phyloP scores from a whole-genome alignment of 768 basidiomycete species.

The Termitomyces sp. region DNA sequence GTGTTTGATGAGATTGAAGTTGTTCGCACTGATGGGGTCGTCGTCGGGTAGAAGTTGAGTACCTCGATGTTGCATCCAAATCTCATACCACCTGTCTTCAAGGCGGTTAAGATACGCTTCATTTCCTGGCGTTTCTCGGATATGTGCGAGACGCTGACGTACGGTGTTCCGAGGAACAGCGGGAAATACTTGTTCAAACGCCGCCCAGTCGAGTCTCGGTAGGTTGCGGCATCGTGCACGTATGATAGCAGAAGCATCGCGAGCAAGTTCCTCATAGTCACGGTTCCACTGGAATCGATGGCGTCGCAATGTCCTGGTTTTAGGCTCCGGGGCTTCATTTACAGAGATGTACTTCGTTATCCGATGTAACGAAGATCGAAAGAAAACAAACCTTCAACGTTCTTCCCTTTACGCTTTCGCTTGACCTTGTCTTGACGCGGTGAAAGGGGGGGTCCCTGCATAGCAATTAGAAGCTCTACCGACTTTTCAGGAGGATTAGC shows the following conservation, averaged over 20 bases:
- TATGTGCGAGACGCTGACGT: conserved; percentile 57
- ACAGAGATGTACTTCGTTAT: neutral
- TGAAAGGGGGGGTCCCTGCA: conserved; percentile 41
- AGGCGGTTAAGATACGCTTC: conserved; percentile 74
- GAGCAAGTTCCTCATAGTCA: conserved; percentile 84
- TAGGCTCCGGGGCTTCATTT: conserved; percentile 11
- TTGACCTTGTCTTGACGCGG: conserved; percentile 19
- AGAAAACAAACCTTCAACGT: conserved; percentile 21
- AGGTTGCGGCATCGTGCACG: conserved; percentile 65
- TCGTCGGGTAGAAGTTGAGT: conserved; percentile 65
- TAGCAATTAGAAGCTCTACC: conserved; percentile 41
- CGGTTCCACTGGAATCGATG: conserved; percentile 78
- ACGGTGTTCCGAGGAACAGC: conserved; percentile 68
- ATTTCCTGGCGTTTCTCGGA: conserved; percentile 57
- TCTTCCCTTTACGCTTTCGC: conserved; percentile 27
- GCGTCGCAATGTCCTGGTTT: conserved; percentile 33
- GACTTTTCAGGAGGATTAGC: conserved; percentile 45
- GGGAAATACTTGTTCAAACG: conserved; percentile 76
- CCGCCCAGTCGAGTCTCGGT: conserved; percentile 61
- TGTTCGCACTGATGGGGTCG: conserved; percentile 55
- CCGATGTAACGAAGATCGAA: neutral
- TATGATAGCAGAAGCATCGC: conserved; percentile 81
- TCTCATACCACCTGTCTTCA: conserved; percentile 74
- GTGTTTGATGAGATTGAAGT: conserved; percentile 81
- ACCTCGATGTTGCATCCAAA: conserved; percentile 72